Evolutionary conservation across 2,329 filamentous ascomycete species (phyloP).

Genomic region (Aspergillus costaricaensis): DNA sequence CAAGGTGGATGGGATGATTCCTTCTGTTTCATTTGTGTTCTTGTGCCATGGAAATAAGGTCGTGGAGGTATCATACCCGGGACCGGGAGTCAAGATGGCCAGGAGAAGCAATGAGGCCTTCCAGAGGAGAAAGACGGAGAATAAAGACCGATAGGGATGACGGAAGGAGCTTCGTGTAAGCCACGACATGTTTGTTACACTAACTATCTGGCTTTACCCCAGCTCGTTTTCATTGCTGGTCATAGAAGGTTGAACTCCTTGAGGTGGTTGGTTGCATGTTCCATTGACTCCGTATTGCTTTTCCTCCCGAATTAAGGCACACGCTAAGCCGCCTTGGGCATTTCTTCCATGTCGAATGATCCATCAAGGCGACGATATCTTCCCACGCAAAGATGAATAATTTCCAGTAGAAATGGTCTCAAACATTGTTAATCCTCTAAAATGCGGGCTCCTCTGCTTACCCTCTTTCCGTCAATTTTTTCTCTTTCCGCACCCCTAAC

Average conservation of each 20-base stretch:
- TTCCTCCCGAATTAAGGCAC: background rate
- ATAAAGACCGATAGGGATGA: slow-evolving; percentile 1
- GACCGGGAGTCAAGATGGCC: slow-evolving; percentile 2
- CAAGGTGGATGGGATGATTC: background rate
- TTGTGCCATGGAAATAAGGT: slow-evolving; percentile 1
- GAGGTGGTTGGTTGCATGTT: too few species aligned
- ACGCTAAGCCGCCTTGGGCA: background rate
- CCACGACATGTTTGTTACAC: background rate
- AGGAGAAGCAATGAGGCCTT: slow-evolving; percentile 8
- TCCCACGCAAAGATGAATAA: background rate
- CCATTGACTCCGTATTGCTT: background rate
- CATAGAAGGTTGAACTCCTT: too few species aligned
- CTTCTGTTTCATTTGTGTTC: background rate
- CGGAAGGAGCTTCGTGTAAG: background rate
- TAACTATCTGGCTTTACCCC: background rate
- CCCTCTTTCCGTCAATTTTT: background rate
- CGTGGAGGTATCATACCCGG: slow-evolving; percentile 14
- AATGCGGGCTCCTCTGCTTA: too few species aligned
- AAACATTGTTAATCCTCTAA: too few species aligned
- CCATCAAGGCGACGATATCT: background rate
- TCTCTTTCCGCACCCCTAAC: background rate
- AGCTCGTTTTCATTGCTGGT: background rate
- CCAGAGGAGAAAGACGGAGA: slow-evolving; percentile 1
- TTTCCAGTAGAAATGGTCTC: background rate
- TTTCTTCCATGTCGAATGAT: background rate